These are phyloP conservation scores for Penicillium flavigenum DNA, from an alignment of 495 filamentous ascomycete species.

Conservation along the genomic window DNA sequence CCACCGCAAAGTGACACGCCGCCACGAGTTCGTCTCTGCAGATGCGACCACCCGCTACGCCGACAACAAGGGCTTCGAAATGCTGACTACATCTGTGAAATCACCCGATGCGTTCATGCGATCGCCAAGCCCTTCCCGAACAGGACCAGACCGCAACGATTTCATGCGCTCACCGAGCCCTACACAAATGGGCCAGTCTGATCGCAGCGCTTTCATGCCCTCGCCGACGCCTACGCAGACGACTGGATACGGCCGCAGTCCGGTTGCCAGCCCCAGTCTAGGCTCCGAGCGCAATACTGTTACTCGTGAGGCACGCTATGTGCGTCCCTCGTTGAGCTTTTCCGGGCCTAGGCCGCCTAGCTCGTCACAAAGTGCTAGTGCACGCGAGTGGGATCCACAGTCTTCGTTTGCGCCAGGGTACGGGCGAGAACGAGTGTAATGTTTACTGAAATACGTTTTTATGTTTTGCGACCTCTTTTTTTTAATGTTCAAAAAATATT, in stretches of 20 bases:
- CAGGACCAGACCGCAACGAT: slow-evolving; percentile 4
- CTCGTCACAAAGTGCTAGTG: slow-evolving; percentile 20
- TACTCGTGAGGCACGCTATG: slow-evolving; percentile 54
- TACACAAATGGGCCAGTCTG: neutral
- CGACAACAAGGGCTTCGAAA: slow-evolving; percentile 76
- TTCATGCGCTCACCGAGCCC: neutral
- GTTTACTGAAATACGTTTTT: slow-evolving; percentile 3
- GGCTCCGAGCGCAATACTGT: slow-evolving; percentile 40
- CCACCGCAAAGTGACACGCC: slow-evolving; percentile 43
- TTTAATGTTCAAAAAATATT: neutral
- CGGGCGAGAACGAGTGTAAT: neutral
- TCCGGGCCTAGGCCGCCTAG: slow-evolving; percentile 55
- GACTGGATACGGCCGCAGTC: slow-evolving; percentile 18
- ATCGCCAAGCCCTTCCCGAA: slow-evolving; percentile 39
- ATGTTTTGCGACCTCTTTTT: neutral
- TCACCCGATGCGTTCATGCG: slow-evolving; percentile 46
- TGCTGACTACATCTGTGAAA: slow-evolving; percentile 57
- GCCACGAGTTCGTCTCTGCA: slow-evolving; percentile 78
- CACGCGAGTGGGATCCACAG: slow-evolving; percentile 43
- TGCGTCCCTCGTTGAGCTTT: slow-evolving; percentile 58
- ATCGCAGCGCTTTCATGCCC: neutral
- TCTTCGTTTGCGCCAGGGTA: slow-evolving; percentile 38
- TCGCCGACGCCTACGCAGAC: neutral
- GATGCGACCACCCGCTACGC: slow-evolving; percentile 68
- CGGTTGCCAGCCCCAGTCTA: slow-evolving; percentile 26